Evolutionary conservation across 805 yeast species (phyloP), one percentile per base, ranked within the genome.

Genomic region (Danielia reshetovae): DNA sequence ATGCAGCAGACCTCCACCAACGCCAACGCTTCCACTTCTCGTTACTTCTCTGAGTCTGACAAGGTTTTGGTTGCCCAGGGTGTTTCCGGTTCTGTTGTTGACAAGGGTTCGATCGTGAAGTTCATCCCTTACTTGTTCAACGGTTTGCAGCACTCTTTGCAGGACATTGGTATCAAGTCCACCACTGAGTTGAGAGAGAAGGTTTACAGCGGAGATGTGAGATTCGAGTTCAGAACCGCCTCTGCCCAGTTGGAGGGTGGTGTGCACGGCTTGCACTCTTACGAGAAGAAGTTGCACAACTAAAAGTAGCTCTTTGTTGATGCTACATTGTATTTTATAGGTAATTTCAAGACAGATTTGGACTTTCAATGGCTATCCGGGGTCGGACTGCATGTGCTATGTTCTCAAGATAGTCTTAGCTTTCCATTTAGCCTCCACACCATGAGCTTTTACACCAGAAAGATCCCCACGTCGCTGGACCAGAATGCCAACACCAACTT

Each of bases 241-340:
- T 85, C 96, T 57, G 96, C 98, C 46, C 98, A 93, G 76, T 75
- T 88, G 49, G 98, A 93, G 73, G 98, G 98, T 74, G 97, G 97
- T 67, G 90, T 93, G 45, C 85, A 87, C 69, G 89, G 95, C 59
- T 78, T 93, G 68, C 87, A 87, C 75, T 89, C 97, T 40, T 93
- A 85, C 63, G 98, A 93, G 72, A 93, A 93, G 79, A 87, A 96
- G 70, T 74, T 93, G 61, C 95, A 88, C 76, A 87, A 86, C 60
- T 87, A 77, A 57, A n/a, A 6, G n/a, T 14, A 16, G 18, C 18
- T 17, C 2, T 27, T 27, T 17, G 29, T 27, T 18, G 29, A 16
- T n/a, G n/a, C n/a, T n/a, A n/a, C n/a, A n/a, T n/a, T n/a, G n/a
- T n/a, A n/a, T n/a, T n/a, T n/a, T n/a, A n/a, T n/a, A n/a, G n/a